phyloP scores from a whole-genome alignment of 2,329 filamentous ascomycete genomes.

The Venturia aucupariae region DNA sequence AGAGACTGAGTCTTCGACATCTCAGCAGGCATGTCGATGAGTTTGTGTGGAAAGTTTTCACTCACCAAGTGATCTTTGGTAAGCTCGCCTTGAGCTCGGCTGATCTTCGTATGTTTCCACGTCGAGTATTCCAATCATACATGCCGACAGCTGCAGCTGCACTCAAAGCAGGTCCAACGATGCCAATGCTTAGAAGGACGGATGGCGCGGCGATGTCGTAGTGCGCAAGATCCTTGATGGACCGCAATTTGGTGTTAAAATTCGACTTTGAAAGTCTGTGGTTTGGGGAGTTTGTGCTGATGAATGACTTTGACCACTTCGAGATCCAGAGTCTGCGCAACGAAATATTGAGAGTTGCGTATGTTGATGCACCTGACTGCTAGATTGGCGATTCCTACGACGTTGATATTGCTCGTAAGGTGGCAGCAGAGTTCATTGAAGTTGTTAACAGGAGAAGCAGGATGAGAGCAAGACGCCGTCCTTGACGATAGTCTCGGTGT shows the following conservation, averaged over 20 bases:
- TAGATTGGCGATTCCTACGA: no score
- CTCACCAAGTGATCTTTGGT: not conserved
- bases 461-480: no score
- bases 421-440: no score
- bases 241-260: not conserved
- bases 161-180: not conserved
- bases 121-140: not conserved
- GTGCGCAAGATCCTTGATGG: not conserved
- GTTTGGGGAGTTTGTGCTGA: no score
- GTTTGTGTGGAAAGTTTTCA: accelerated
- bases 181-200: not conserved
- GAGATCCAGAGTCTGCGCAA: no score
- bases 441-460: no score
- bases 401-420: no score
- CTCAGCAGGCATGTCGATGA: not conserved
- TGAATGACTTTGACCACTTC: no score
- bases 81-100: not conserved
- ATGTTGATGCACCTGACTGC: no score
- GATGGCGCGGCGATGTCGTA: not conserved
- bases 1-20: not conserved
- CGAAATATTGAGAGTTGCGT: no score
- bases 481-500: no score
- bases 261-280: no score
- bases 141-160: not conserved
- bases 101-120: not conserved